These are phyloP conservation scores for Ophiocordyceps camponoti-floridani DNA, from an alignment of 2,329 filamentous ascomycete species.

Conservation along the genomic window DNA sequence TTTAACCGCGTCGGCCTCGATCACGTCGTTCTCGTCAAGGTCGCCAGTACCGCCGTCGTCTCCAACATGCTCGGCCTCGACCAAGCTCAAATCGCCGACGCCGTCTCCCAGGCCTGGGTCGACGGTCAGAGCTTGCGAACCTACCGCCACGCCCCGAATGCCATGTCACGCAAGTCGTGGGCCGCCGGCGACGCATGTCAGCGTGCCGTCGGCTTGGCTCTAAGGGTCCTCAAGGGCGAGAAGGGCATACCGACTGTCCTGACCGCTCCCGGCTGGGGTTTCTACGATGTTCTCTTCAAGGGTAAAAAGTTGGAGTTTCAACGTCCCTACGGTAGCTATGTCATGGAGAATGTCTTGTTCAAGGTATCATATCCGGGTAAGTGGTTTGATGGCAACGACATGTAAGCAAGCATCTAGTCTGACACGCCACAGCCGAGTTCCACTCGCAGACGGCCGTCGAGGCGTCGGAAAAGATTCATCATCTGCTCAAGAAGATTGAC, in stretches of 20 bases:
- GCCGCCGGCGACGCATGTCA: constrained; percentile 96
- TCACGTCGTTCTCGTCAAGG: constrained; percentile 96
- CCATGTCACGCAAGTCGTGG: constrained; percentile 99
- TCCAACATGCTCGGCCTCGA: constrained; percentile 84
- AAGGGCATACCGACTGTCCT: constrained; percentile 81
- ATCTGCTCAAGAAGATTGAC: constrained; percentile 64
- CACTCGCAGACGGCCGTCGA: constrained; percentile 98
- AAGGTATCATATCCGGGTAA: constrained; percentile 95
- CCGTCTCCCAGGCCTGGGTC: constrained; percentile 92
- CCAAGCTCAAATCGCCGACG: constrained; percentile 84
- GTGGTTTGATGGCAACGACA: constrained; percentile 9
- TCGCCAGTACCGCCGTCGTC: constrained; percentile 84
- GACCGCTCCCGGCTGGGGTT: constrained; percentile 86
- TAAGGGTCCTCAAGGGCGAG: constrained; percentile 87
- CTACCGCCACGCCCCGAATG: constrained; percentile 95
- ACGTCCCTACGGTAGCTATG: constrained; percentile 89
- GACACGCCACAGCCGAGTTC: constrained; percentile 51
- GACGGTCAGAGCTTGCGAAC: constrained; percentile 92
- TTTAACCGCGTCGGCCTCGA: constrained; percentile 98
- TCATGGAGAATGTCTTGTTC: constrained; percentile 99
- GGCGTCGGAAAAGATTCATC: constrained; percentile 75
- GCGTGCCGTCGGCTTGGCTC: constrained; percentile 74
- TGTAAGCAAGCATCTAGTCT: background rate
- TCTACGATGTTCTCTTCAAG: constrained; percentile 97
- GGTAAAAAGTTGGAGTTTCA: constrained; percentile 94